Base-by-base conservation (phyloP, 2,329 filamentous ascomycete genomes). In the Ophiognomonia clavigignenti-juglandacearum region DNA sequence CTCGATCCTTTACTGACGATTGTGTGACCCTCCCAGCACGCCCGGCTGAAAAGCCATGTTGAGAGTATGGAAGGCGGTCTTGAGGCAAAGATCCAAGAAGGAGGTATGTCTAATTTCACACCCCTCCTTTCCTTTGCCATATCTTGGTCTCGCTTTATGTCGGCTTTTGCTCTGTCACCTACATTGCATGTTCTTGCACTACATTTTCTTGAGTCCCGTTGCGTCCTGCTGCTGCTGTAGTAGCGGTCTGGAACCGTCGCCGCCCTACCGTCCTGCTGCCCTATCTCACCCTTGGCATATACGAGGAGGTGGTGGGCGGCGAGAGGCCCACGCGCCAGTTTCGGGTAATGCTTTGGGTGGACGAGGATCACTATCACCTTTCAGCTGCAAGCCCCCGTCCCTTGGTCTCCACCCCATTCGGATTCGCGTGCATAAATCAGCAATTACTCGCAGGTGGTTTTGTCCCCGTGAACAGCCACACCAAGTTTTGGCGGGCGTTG, bases 21-120 rank as follows among this genome's bases (percentile, higher is more conserved):
- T 48, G 53, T 49, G 50, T 47, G 26, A 45, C 45, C n/a, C 46
- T 41, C 40, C 34, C 48, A 96, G 64, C 92, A 97, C 68, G 93
- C 93, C 50, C 85, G 92, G 60, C 75, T 98, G 48, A 95, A 93
- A 66, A 90, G 96, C 52, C 88, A 97, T 68, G 80, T 98, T 52
- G 72, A 84, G 3, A 80, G 75, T 54, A 95, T 98, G 90, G 80
- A 85, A 37, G 91, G 91, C 54, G 88, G 90, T 56, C 78, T 98
- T 16, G 93, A 97, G 68, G 89, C 92, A 41, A 85, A 80, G 63
- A 84, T 98, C 54, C 78, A 95, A 59, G 95, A 98, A 86, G 93
- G 87, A 76, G 93, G 88, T 91, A 71, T 74, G 86, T 77, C 24
- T 31, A 23, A 35, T 26, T 29, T 26, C 7, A 22, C 16, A 13